Conservation (phyloP, 768 basidiomycete genomes). For the Lentinus tigrinus region DNA sequence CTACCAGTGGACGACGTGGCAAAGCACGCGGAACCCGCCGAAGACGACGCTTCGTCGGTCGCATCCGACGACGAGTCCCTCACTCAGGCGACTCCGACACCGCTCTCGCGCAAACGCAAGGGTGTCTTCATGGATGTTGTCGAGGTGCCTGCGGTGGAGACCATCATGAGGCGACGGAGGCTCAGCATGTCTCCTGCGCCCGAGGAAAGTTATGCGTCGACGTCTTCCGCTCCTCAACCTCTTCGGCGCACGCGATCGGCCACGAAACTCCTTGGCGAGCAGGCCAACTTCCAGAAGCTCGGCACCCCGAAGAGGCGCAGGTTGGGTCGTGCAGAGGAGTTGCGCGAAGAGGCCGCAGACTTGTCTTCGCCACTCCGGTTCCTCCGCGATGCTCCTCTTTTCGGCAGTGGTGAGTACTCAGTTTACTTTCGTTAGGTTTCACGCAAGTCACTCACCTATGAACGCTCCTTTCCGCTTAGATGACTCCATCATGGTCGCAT, state of each 20-base stretch:
- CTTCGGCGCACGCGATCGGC: conserved; percentile 18
- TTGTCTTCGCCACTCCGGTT: conserved; percentile 24
- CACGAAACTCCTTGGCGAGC: conserved; percentile 12
- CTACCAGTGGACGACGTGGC: neutral
- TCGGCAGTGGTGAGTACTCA: conserved; percentile 38
- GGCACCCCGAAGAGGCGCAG: conserved; percentile 17
- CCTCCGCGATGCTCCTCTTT: conserved; percentile 21
- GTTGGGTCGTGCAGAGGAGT: conserved; percentile 6
- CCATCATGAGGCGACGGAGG: conserved; percentile 19
- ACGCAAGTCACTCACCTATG: neutral
- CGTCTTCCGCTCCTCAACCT: neutral
- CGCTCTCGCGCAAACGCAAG: conserved; percentile 42
- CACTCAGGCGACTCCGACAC: neutral
- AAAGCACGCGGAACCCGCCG: neutral
- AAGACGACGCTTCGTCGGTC: neutral
- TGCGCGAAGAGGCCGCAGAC: conserved; percentile 7
- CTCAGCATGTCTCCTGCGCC: neutral
- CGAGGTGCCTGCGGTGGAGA: conserved; percentile 41
- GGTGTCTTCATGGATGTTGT: conserved; percentile 52
- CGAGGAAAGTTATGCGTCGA: neutral
- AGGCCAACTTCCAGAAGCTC: conserved; percentile 6
- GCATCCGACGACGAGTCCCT: neutral
- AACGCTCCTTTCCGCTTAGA: conserved; percentile 30
- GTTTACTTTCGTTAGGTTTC: too few relatives aligned
- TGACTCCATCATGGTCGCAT: conserved; percentile 45